These are phyloP conservation scores for Penicillium paxilli DNA, from an alignment of 495 filamentous ascomycete species.

Conservation along the genomic window DNA sequence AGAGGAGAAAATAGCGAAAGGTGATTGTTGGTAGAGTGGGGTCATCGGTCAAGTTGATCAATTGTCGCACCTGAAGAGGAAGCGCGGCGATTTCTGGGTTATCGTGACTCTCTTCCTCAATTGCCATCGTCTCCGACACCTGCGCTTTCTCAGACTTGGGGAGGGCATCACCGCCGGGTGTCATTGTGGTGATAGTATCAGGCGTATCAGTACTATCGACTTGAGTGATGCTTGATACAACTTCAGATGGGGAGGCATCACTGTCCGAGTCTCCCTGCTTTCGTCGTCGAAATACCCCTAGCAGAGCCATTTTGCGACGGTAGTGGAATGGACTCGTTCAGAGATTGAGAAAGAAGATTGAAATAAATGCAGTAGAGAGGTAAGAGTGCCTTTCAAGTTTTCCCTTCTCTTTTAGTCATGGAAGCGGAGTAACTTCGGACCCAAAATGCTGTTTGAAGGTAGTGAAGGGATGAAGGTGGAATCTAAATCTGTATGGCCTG, in stretches of 20 bases:
- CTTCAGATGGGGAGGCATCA: not conserved
- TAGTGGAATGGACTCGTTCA: not conserved
- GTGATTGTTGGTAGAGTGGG: slow-evolving; percentile 51
- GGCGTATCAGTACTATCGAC: too few species aligned
- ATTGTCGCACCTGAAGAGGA: slow-evolving; percentile 48
- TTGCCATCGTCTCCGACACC: slow-evolving; percentile 21
- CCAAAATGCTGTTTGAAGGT: not conserved
- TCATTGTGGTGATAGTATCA: not conserved
- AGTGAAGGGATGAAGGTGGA: too few species aligned
- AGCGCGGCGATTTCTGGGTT: slow-evolving; percentile 49
- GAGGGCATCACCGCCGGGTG: not conserved
- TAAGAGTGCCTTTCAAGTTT: too few species aligned
- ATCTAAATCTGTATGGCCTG: not conserved
- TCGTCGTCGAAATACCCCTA: not conserved
- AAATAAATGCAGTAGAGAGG: not conserved
- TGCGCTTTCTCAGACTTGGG: slow-evolving; percentile 21
- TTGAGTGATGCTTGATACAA: too few species aligned
- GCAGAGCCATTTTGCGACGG: not conserved
- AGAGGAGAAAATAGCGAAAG: slow-evolving; percentile 57
- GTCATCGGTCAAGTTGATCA: slow-evolving; percentile 55
- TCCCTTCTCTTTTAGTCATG: not conserved
- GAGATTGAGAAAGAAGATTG: not conserved
- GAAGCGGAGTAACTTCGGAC: not conserved
- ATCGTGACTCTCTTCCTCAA: slow-evolving; percentile 37
- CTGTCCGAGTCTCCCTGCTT: not conserved